Evolutionary conservation across 1,284 basidiomycete genomes (phyloP).

Genomic region (Microstroma glucosiphilum): DNA sequence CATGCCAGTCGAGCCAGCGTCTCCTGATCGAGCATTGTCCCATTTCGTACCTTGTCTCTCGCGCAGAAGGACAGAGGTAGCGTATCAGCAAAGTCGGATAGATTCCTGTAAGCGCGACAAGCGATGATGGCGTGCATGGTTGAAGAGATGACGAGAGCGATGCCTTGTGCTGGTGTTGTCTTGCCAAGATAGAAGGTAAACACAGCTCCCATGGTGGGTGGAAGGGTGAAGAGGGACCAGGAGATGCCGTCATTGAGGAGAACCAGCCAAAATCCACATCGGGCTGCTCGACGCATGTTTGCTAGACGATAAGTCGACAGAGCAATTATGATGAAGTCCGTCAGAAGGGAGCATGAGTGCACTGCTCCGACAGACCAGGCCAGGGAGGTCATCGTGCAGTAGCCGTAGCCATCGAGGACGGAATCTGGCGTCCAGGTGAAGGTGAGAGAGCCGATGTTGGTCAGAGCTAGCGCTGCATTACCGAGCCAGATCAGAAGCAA

Average conservation of each 20-base stretch:
- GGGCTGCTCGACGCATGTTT: neutral
- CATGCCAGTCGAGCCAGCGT: constrained; percentile 4
- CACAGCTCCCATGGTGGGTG: neutral
- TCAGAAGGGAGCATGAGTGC: neutral
- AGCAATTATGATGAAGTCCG: neutral
- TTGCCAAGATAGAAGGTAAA: neutral
- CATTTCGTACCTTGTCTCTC: neutral
- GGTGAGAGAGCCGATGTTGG: neutral
- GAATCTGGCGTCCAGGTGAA: neutral
- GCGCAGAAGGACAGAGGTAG: constrained; percentile 1
- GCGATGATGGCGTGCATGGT: constrained; percentile 4
- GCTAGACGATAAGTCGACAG: neutral
- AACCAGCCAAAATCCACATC: neutral
- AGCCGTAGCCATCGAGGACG: neutral
- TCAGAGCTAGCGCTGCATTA: neutral
- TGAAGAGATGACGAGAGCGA: constrained; percentile 3
- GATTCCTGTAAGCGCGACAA: constrained; percentile 1
- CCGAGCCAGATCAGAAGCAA: neutral
- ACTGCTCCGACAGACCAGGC: neutral
- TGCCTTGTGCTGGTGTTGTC: neutral
- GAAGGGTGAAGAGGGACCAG: constrained; percentile 3
- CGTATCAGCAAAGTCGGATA: constrained; percentile 3
- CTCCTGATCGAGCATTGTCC: constrained; percentile 1
- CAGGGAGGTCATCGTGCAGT: neutral
- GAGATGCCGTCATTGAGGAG: constrained; percentile 2